These are phyloP conservation scores for Sporodiniella umbellata DNA, from an alignment of 371 early-diverging fungal genomes.

Conservation along the genomic window DNA sequence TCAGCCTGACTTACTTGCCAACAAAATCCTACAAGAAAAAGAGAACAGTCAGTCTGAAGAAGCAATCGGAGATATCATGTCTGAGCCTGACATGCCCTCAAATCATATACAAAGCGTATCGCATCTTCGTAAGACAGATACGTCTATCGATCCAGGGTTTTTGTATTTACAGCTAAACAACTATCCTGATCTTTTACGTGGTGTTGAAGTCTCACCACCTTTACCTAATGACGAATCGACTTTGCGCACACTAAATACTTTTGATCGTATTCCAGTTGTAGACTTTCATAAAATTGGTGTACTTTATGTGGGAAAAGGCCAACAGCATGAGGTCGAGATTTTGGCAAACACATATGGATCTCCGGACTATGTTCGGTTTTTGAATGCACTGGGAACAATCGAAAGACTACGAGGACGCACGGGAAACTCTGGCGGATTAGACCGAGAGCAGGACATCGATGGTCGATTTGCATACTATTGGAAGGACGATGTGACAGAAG, in stretches of 20 bases:
- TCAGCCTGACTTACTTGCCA: slow-evolving; percentile 37
- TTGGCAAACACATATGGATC: slow-evolving; percentile 85
- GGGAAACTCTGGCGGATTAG: slow-evolving; percentile 86
- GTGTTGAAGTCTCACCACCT: slow-evolving; percentile 57
- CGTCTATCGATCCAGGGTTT: slow-evolving; percentile 60
- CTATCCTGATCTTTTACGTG: slow-evolving; percentile 66
- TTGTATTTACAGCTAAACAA: slow-evolving; percentile 62
- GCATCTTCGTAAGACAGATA: slow-evolving; percentile 41
- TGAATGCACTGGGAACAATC: slow-evolving; percentile 77
- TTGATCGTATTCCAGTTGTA: slow-evolving; percentile 88
- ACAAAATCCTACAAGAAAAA: slow-evolving; percentile 9
- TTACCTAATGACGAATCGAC: slow-evolving; percentile 79
- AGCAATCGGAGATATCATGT: slow-evolving; percentile 1
- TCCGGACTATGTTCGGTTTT: slow-evolving; percentile 76
- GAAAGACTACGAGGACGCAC: slow-evolving; percentile 55
- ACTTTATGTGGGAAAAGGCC: slow-evolving; percentile 84
- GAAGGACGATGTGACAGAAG: slow-evolving; percentile 83
- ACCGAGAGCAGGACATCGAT: slow-evolving; percentile 79
- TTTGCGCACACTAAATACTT: slow-evolving; percentile 68
- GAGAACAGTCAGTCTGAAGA: background rate
- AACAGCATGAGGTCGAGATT: slow-evolving; percentile 81
- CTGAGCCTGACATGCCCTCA: slow-evolving; percentile 1
- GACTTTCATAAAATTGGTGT: slow-evolving; percentile 96
- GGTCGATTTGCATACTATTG: slow-evolving; percentile 83
- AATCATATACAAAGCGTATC: background rate